Conservation (phyloP, 148 eudicot species). For the Persicaria tinctoria region DNA sequence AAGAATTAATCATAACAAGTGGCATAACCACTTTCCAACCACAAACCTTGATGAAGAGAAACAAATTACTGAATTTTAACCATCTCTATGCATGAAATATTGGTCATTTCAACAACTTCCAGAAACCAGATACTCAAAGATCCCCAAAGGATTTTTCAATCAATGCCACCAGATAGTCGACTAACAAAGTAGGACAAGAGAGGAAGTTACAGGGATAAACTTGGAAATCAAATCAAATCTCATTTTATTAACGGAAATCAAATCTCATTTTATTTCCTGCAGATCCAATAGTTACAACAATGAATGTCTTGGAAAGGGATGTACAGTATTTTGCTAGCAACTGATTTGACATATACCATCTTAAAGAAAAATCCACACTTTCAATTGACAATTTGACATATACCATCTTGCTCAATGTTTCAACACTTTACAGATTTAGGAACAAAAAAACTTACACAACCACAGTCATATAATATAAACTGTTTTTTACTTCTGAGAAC, state of each 20-base stretch:
- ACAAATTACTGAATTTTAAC: too few relatives aligned
- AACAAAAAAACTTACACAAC: background rate
- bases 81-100: too few relatives aligned
- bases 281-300: constrained; percentile 1
- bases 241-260: constrained; percentile 4
- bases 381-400: background rate
- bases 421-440: background rate
- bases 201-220: too few relatives aligned
- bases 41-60: too few relatives aligned
- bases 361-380: background rate
- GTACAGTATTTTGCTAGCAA: background rate
- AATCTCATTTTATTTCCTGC: constrained; percentile 77
- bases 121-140: too few relatives aligned
- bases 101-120: too few relatives aligned
- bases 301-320: background rate
- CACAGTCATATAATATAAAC: background rate
- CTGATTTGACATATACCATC: background rate
- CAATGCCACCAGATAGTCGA: too few relatives aligned
- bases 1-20: background rate
- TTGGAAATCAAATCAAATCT: too few relatives aligned
- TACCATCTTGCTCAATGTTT: background rate
- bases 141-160: too few relatives aligned
- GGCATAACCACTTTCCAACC: background rate
- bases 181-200: too few relatives aligned
- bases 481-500: too few relatives aligned